phyloP scores from a whole-genome alignment of 495 filamentous ascomycete species.

The Thermothielavioides terrestris region DNA sequence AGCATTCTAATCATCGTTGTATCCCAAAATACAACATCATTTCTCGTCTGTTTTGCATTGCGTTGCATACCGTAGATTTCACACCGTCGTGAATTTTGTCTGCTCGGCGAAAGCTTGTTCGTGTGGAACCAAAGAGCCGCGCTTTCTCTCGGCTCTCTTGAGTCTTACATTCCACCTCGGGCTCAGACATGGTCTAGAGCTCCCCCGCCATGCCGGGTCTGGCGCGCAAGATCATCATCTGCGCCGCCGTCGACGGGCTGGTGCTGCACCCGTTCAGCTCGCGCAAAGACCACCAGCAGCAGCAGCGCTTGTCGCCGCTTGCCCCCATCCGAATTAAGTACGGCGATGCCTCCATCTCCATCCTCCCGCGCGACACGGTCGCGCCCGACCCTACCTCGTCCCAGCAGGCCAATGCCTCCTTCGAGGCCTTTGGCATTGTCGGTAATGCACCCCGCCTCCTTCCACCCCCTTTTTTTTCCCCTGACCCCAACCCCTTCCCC shows the following conservation, averaged over 20 bases:
- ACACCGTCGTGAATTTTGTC: too few relatives aligned
- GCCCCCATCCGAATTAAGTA: slow-evolving; percentile 62
- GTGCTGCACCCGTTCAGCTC: slow-evolving; percentile 62
- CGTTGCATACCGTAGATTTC: too few relatives aligned
- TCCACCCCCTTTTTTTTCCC: not conserved
- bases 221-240: slow-evolving; percentile 68
- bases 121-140: too few relatives aligned
- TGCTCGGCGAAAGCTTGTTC: too few relatives aligned
- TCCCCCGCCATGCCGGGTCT: slow-evolving; percentile 55
- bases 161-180: too few relatives aligned
- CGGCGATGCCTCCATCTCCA: slow-evolving; percentile 49
- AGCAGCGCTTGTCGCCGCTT: slow-evolving; percentile 38
- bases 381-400: slow-evolving; percentile 22
- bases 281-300: slow-evolving; percentile 23
- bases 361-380: slow-evolving; percentile 27
- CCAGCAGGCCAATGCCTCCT: slow-evolving; percentile 29
- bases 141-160: too few relatives aligned
- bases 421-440: slow-evolving; percentile 80
- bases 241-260: slow-evolving; percentile 79
- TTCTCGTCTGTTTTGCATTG: not conserved
- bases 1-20: not conserved
- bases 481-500: not conserved
- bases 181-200: not conserved
- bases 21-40: not conserved
- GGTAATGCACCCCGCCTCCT: slow-evolving; percentile 43